phyloP scores from a whole-genome alignment of 192 early-diverging fungal genomes.

The Coemansia reversa region DNA sequence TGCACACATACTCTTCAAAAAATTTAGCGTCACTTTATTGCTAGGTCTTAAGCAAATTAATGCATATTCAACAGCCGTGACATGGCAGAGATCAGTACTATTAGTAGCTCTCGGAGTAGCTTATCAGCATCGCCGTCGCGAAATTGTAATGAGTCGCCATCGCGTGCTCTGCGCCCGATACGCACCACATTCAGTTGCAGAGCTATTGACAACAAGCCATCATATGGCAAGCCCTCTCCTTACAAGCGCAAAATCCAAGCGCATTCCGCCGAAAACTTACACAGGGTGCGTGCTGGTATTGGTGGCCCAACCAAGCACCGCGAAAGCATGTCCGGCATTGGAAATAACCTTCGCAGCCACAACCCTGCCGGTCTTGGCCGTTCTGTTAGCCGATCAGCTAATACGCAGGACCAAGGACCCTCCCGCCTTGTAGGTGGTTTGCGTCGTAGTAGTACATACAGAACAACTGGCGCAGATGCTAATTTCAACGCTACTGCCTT shows the following conservation, averaged over 20 bases:
- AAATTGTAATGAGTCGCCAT: neutral
- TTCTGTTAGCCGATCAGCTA: constrained; percentile 17
- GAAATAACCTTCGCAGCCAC: constrained; percentile 45
- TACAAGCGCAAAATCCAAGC: constrained; percentile 2
- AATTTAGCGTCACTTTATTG: too few species aligned
- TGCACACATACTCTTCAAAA: too few species aligned
- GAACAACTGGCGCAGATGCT: neutral
- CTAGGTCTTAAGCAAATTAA: too few species aligned
- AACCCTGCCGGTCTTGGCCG: constrained; percentile 32
- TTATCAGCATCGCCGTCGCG: constrained; percentile 3
- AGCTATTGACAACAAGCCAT: neutral
- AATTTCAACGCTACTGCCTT: too few species aligned
- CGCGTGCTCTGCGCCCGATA: constrained; percentile 9
- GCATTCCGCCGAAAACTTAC: neutral
- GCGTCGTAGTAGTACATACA: constrained; percentile 9
- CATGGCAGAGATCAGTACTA: too few species aligned
- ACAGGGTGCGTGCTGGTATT: constrained; percentile 22
- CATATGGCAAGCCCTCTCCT: constrained; percentile 17
- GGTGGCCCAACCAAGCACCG: constrained; percentile 39
- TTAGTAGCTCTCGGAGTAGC: neutral
- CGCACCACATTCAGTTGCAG: constrained; percentile 1
- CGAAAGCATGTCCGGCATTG: constrained; percentile 48
- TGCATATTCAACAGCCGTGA: too few species aligned
- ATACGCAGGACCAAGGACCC: constrained; percentile 5
- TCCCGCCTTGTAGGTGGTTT: constrained; percentile 18